Evolutionary conservation across 306 rosid species (phyloP).

Genomic region (Heteromeles arbutifolia): DNA sequence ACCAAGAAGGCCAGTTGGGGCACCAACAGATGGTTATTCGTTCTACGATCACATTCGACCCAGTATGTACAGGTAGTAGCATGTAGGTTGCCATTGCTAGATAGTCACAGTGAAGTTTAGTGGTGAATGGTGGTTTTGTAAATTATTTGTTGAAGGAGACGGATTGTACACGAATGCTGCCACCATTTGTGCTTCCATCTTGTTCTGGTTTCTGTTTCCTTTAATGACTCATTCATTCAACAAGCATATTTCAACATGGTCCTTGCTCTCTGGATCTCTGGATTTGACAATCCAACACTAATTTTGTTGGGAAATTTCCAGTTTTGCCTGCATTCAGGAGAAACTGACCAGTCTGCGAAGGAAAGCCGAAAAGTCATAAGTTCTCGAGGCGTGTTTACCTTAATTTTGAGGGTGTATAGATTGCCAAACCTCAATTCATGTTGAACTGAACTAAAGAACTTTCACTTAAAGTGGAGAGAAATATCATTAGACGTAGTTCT

Average conservation of each 20-base stretch:
- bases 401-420: no score
- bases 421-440: no score
- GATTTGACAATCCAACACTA: no score
- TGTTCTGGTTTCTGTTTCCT: not conserved
- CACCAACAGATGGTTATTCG: constrained; percentile 30
- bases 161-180: not conserved
- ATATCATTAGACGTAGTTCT: no score
- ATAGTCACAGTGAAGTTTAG: not conserved
- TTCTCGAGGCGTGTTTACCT: no score
- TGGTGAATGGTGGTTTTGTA: not conserved
- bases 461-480: no score
- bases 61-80: constrained; percentile 44
- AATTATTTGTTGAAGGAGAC: not conserved
- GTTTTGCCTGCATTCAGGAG: no score
- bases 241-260: no score
- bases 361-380: not conserved
- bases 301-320: no score
- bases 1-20: constrained; percentile 31
- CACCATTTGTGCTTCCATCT: not conserved
- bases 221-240: no score
- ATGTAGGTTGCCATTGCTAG: not conserved
- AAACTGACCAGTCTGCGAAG: not conserved
- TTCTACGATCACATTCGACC: constrained; percentile 38
- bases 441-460: not conserved
- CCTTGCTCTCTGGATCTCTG: no score